Base-by-base conservation (phyloP, 345 rosid species). In the Populus euphratica region DNA sequence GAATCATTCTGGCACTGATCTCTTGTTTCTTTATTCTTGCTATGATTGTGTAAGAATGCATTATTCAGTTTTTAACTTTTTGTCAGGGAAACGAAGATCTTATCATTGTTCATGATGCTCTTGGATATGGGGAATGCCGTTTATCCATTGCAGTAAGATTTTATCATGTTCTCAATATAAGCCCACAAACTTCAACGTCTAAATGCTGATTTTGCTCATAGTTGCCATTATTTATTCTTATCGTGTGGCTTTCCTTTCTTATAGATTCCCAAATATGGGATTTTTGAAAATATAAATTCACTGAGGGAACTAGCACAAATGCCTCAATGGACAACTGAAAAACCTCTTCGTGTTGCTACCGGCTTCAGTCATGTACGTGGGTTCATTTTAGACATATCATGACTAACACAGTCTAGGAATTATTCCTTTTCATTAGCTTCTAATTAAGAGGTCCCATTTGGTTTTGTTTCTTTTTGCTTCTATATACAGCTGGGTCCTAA, bases 231-330 rank as follows among this genome's bases (percentile, higher is more conserved):
- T 80, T 70, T 21, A n/a, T 1, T 2, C 7, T 25, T 69, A 18
- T 43, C 14, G 4, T 20, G 68, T 61, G 74, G 76, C 63, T 43
- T 38, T 68, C 33, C 27, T 79, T 68, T 67, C 91, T 43, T 43
- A 43, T 43, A 93, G 99, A 90, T 96, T 73, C 99, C 99, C 8
- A 90, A 91, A 54, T 90, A 93, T 81, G 99, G 98, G 73, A 93
- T 96, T 23, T 96, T 96, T 79, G 98, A 96, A 88, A 89, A 90
- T 80, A 81, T 96, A 76, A 96, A 91, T 80, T 96, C 97, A 52
- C 47, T 93, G 54, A 81, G 78, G 86, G 97, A 93, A 80, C 90
- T 96, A 38, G 94, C 92, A 2, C 79, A 85, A 84, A 96, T 96
- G 98, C 90, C 97, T 68, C 92, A 86, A 6, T 96, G 99, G 99